A percentile compares a stretch with the other conserved stretches of the same genome.
Conservation (phyloP, 768 basidiomycete species). For the Thelephora aurantiotincta region DNA sequence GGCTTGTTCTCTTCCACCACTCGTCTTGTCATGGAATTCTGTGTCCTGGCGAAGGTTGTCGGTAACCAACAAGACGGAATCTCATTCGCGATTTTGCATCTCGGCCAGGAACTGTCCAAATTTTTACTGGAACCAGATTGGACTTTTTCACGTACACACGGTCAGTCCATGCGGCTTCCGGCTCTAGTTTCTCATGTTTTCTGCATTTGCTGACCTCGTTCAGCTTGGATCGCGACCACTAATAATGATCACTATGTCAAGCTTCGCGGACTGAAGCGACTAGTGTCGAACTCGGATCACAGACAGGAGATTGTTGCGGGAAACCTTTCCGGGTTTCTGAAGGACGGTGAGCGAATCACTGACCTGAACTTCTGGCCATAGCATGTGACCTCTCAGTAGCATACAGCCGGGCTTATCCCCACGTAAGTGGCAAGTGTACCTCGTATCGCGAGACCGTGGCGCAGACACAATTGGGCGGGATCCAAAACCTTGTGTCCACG, state of each 20-base stretch:
- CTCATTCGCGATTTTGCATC: slow-evolving; percentile 42
- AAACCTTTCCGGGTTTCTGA: slow-evolving; percentile 39
- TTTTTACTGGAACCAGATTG: slow-evolving; percentile 13
- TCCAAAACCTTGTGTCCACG: background rate
- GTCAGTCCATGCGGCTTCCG: slow-evolving; percentile 14
- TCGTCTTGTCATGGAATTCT: slow-evolving; percentile 41
- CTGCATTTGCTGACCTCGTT: background rate
- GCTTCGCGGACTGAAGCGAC: slow-evolving; percentile 50
- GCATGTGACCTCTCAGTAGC: background rate
- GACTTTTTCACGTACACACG: too few relatives aligned
- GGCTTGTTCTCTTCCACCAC: slow-evolving; percentile 30
- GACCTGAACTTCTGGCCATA: background rate
- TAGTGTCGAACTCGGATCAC: slow-evolving; percentile 37
- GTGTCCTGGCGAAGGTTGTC: slow-evolving; percentile 45
- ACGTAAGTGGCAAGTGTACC: background rate
- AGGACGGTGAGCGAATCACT: slow-evolving; percentile 26
- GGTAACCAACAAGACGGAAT: slow-evolving; percentile 47
- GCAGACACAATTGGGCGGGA: background rate
- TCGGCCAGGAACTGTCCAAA: slow-evolving; percentile 31
- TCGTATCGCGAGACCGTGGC: background rate
- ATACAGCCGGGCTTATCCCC: slow-evolving; percentile 3
- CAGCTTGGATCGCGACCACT: slow-evolving; percentile 64
- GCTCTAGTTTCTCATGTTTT: background rate
- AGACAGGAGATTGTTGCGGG: slow-evolving; percentile 66
- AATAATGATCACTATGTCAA: slow-evolving; percentile 45